Evolutionary conservation across 2,329 filamentous ascomycete species (phyloP).

Genomic region (Curvularia lunata): DNA sequence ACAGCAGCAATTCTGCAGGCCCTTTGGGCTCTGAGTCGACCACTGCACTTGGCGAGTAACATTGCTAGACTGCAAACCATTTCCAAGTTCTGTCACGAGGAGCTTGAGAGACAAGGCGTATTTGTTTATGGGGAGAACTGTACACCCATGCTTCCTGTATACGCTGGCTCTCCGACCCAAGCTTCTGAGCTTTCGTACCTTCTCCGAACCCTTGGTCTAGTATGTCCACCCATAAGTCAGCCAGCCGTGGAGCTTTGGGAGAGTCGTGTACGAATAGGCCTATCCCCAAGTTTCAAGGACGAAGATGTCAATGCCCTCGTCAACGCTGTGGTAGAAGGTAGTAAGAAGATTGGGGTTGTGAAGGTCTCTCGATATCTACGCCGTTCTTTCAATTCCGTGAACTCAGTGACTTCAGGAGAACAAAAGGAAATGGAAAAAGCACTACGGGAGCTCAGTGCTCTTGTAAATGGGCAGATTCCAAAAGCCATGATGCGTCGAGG

Average conservation of each 20-base stretch:
- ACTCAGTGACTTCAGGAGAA: neutral
- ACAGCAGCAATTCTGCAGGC: slow-evolving; percentile 1
- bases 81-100: slow-evolving; percentile 1
- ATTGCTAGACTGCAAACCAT: neutral
- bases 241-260: slow-evolving; percentile 6
- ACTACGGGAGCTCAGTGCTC: neutral
- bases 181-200: slow-evolving; percentile 4
- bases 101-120: neutral
- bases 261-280: slow-evolving; percentile 2
- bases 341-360: neutral
- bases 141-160: slow-evolving; percentile 3
- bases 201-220: neutral
- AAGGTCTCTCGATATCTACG: neutral
- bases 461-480: neutral
- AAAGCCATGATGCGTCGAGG: neutral
- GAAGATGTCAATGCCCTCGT: neutral
- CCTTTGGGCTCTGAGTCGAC: neutral
- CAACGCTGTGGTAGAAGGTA: neutral
- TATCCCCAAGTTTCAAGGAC: slow-evolving; percentile 2
- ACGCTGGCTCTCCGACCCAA: slow-evolving; percentile 1
- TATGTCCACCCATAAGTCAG: neutral
- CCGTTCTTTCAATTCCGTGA: neutral
- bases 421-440: neutral
- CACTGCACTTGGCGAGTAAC: neutral
- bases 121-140: slow-evolving; percentile 2